These are phyloP conservation scores for Starmerella stigmatis DNA, from an alignment of 805 yeast species.

Conservation along the genomic window DNA sequence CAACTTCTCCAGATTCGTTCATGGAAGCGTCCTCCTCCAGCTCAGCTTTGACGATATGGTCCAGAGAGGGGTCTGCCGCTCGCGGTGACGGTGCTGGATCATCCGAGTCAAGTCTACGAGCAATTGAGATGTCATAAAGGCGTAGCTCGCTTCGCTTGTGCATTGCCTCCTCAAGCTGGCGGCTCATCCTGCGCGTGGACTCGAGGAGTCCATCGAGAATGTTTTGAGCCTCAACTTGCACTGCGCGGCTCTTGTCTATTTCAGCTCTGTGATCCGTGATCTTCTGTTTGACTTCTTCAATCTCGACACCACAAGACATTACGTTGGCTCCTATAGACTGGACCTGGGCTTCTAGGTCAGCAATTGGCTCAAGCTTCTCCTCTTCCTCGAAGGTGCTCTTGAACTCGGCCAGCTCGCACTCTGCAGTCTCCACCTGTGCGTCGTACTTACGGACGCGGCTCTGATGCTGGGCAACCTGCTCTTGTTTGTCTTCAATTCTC, in stretches of 20 bases:
- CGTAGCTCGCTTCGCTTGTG: not conserved
- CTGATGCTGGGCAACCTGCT: constrained; percentile 27
- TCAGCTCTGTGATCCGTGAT: constrained; percentile 32
- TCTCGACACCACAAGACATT: not conserved
- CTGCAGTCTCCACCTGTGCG: constrained; percentile 31
- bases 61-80: not conserved
- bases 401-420: constrained; percentile 21
- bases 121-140: constrained; percentile 14
- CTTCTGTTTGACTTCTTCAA: constrained; percentile 19
- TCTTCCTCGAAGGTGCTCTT: constrained; percentile 17
- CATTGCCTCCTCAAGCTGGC: not conserved
- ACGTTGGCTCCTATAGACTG: constrained; percentile 2
- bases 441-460: constrained; percentile 15
- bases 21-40: not conserved
- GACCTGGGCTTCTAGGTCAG: constrained; percentile 1
- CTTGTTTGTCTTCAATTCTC: constrained; percentile 44
- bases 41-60: constrained; percentile 1
- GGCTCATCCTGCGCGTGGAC: not conserved
- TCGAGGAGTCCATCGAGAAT: not conserved
- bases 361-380: constrained; percentile 15
- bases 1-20: constrained; percentile 34
- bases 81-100: not conserved
- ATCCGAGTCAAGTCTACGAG: constrained; percentile 1
- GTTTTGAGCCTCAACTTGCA: constrained; percentile 21
- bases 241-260: constrained; percentile 27